Base-by-base conservation (phyloP, 1,139 yeast genomes). In the Sugiyamaella castrensis region DNA sequence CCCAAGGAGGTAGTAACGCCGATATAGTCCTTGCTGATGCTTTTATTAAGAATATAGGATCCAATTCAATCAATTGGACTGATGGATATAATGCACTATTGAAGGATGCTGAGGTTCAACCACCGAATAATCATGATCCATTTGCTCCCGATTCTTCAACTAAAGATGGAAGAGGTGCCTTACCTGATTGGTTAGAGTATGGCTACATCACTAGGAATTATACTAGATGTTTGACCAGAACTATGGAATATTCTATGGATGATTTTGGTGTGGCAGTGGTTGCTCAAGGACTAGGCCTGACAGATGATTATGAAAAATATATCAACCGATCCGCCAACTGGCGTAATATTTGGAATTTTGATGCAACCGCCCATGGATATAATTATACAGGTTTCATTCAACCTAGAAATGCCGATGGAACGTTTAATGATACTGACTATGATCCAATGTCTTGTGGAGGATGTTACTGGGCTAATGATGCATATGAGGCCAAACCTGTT, bases 21-120 rank as follows among this genome's bases (percentile, higher is more conserved):
- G 75, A 71, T 52, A 68, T 70, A 26, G 64, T 71, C n/a, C 58
- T 71, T 49, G 73, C 73, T 7, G 75, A 71, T 56, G 74, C 73
- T 1, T 69, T 57, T 45, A 59, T 66, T 13, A 71, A 71, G 53
- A 58, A 62, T 5, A 57, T 71, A 11, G 57, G 57, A 29, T 40
- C 41, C 13, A 54, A 54, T 6, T 52, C 54, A 5, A 55, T 69
- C 3, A 53, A 69, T 52, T 71, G 74, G 73, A 48, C 57, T 6
- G 62, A 61, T 36, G 71, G 71, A 1, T 70, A 63, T 50, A 55
- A 54, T n/a, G 71, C 74, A 16, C 68, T 71, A 71, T 62, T 61
- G 11, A 62, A 68, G 36, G 71, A 71, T 60, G 74, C 75, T 5
- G 74, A 71, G 47, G 67, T 63, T 5, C 51, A 52, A 38, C 51